These are phyloP conservation scores for Gelatoporia subvermispora DNA, from an alignment of 768 basidiomycete species.

Conservation along the genomic window DNA sequence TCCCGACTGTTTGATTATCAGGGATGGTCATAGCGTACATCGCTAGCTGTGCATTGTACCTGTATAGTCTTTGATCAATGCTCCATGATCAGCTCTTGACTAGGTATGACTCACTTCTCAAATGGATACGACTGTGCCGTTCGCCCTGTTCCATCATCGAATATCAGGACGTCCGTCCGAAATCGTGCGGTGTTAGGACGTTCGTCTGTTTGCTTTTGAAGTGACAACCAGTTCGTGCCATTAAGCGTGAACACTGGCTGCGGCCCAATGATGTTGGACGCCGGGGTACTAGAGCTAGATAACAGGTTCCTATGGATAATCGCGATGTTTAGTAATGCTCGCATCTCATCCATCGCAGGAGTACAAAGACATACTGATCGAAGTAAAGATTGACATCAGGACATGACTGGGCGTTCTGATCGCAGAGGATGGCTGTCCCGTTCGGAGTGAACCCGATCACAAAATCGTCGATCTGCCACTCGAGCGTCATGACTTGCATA, in stretches of 20 bases:
- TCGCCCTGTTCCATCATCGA: constrained; percentile 7
- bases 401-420: constrained; percentile 2
- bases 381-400: constrained; percentile 13
- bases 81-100: neutral
- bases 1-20: constrained; percentile 8
- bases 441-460: neutral
- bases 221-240: constrained; percentile 2
- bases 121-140: constrained; percentile 12
- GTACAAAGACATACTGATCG: constrained; percentile 5
- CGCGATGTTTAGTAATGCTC: neutral
- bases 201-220: constrained; percentile 4
- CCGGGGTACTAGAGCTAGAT: too few species aligned
- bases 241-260: constrained; percentile 11
- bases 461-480: constrained; percentile 7
- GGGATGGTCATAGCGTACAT: constrained; percentile 6
- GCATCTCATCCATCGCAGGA: neutral
- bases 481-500: constrained; percentile 8
- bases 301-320: too few species aligned
- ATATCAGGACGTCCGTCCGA: constrained; percentile 10
- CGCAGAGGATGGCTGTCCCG: neutral
- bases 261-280: constrained; percentile 2
- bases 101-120: constrained; percentile 9
- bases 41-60: constrained; percentile 7
- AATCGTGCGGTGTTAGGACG: constrained; percentile 7
- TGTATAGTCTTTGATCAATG: neutral